Evolutionary conservation across 2,329 filamentous ascomycete genomes (phyloP), one percentile per base, ranked within the genome.

Genomic region (Coniochaeta sp.): DNA sequence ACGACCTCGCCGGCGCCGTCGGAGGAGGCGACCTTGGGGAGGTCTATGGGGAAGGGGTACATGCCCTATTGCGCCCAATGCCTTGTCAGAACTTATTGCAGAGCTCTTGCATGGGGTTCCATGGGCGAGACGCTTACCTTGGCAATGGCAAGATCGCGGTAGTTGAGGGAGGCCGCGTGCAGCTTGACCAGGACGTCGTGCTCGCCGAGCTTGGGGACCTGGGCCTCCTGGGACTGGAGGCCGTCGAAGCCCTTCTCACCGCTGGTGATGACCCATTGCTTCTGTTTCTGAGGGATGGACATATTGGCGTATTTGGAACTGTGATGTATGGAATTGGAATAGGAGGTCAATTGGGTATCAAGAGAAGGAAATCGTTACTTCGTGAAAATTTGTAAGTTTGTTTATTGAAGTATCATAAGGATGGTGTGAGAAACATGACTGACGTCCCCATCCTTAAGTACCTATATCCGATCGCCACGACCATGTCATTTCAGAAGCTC

Each of bases 181-280:
- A 80, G 73, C 66, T 85, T 86, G 58, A 91, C 82, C 30, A 91
- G 75, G 6, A 90, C 85, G 24, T 91, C 82, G 55, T 79, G 79
- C 51, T 89, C 85, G 46, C 86, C 86, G 1, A 86, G 62, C 57
- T 81, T 68, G 13, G 85, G 82, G 3, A 89, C 61, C 1, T 75
- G 60, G 0, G 68, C 69, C 58, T 82, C 74, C 53, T 76, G 68
- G 58, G 79, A 77, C 59, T 74, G 67, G 33, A 90, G 73, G 38
- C 72, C 73, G 46, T 87, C 80, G 60, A 89, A 85, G 58, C 73
- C 79, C 49, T 73, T 75, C 35, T 74, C 65, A 2, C 57, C 70
- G 57, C 74, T 74, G 30, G 70, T 67, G 40, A 86, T 64, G 28
- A 65, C 71, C 83, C 83, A 87, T 63, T 78, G 71, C 66, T 74